Percentiles rank a stretch among this genome's conserved stretches.
Conservation (phyloP, 371 early-diverging fungal species). For the Circinella minor region DNA sequence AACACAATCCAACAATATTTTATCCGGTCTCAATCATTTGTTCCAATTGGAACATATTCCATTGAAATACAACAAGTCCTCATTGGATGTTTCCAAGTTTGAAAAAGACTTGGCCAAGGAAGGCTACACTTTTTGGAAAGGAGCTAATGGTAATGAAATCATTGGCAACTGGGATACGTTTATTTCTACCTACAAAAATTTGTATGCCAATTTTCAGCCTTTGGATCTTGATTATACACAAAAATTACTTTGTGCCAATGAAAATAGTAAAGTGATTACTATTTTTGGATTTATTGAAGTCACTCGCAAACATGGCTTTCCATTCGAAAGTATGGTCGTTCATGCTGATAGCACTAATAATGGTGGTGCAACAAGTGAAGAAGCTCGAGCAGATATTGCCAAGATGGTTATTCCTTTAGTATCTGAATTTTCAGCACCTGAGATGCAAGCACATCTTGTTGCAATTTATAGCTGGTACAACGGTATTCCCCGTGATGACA, state of each 20-base stretch:
- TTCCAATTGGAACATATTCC: background rate
- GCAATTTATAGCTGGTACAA: background rate
- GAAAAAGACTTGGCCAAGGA: background rate
- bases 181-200: background rate
- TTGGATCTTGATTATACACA: conserved; percentile 1
- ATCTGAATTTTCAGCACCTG: background rate
- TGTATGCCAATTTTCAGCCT: conserved; percentile 1
- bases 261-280: background rate
- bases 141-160: background rate
- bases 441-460: background rate
- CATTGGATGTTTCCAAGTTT: background rate
- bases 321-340: background rate
- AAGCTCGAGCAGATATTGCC: conserved; percentile 2
- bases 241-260: background rate
- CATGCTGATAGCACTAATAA: background rate
- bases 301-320: background rate
- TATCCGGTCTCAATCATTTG: background rate
- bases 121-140: background rate
- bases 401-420: conserved; percentile 5
- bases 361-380: background rate
- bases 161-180: background rate
- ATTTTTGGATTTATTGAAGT: background rate
- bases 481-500: background rate
- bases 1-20: background rate
- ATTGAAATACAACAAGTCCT: background rate